Conservation (phyloP, 1,284 basidiomycete species). For the Microbotryomycetes sp. region DNA sequence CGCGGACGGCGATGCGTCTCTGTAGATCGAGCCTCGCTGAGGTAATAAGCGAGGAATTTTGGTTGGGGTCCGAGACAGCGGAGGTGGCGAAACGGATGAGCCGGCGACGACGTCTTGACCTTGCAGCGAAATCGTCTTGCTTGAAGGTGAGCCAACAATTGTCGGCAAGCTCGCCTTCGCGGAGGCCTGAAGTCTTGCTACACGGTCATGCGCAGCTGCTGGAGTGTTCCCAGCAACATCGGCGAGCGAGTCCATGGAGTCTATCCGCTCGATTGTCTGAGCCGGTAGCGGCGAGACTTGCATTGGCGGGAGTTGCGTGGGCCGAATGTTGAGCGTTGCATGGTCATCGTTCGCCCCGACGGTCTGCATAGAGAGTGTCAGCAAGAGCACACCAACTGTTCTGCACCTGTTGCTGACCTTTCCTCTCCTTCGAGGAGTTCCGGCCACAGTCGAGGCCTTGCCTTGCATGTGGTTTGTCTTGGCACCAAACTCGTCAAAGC, state of each 20-base stretch:
- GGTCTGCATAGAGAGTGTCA: slow-evolving; percentile 22
- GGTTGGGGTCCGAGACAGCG: slow-evolving; percentile 54
- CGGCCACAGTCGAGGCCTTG: neutral
- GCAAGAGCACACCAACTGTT: neutral
- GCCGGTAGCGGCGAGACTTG: slow-evolving; percentile 74
- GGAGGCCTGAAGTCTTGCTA: slow-evolving; percentile 28
- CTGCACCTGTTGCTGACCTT: slow-evolving; percentile 79
- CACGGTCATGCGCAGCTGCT: slow-evolving; percentile 16
- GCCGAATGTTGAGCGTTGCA: slow-evolving; percentile 64
- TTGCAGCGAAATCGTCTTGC: neutral
- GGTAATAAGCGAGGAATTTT: slow-evolving; percentile 69
- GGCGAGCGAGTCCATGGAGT: slow-evolving; percentile 7
- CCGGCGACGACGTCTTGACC: neutral
- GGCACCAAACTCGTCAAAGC: neutral
- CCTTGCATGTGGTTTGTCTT: neutral
- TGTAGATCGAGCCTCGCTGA: neutral
- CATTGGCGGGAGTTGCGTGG: slow-evolving; percentile 64
- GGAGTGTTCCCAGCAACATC: neutral
- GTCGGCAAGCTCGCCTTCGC: slow-evolving; percentile 55
- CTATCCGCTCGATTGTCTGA: slow-evolving; percentile 64
- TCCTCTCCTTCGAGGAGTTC: slow-evolving; percentile 63
- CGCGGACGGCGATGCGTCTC: slow-evolving; percentile 61
- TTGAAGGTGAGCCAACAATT: slow-evolving; percentile 79
- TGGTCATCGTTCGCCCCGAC: slow-evolving; percentile 48
- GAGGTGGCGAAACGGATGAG: slow-evolving; percentile 12